These are phyloP conservation scores for Singerocomus inundabilis DNA, from an alignment of 1,284 basidiomycete genomes.

Conservation along the genomic window DNA sequence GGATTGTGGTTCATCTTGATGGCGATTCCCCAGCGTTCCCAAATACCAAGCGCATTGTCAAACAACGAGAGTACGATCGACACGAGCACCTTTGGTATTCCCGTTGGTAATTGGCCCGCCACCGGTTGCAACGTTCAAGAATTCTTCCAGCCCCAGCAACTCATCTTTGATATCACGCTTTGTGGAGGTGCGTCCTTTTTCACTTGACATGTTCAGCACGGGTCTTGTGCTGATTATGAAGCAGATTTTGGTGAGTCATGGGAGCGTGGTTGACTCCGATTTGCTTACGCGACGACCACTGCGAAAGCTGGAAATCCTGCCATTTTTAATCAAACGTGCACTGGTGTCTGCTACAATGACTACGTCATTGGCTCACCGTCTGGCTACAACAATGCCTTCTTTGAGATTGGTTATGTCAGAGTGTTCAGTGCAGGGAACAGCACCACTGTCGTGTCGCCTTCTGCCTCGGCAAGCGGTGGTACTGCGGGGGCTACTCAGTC, in stretches of 20 bases:
- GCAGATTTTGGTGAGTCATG: slow-evolving; percentile 43
- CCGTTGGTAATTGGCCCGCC: slow-evolving; percentile 66
- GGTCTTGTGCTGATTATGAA: slow-evolving; percentile 4
- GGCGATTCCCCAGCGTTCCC: slow-evolving; percentile 41
- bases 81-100: slow-evolving; percentile 62
- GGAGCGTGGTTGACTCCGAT: background rate
- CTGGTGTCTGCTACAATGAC: slow-evolving; percentile 67
- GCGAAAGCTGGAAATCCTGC: slow-evolving; percentile 43
- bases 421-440: slow-evolving; percentile 44
- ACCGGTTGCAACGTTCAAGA: slow-evolving; percentile 55
- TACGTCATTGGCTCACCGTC: slow-evolving; percentile 69
- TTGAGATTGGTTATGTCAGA: slow-evolving; percentile 65
- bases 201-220: background rate
- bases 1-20: background rate
- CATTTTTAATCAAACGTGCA: slow-evolving; percentile 64
- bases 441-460: slow-evolving; percentile 25
- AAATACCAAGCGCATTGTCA: slow-evolving; percentile 55
- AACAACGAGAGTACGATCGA: slow-evolving; percentile 58
- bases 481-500: slow-evolving; percentile 12
- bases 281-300: background rate
- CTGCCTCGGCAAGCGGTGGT: slow-evolving; percentile 15
- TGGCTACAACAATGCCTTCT: slow-evolving; percentile 71
- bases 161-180: slow-evolving; percentile 75
- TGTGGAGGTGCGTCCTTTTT: slow-evolving; percentile 48
- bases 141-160: slow-evolving; percentile 64